Base-by-base conservation (phyloP, 2,329 filamentous ascomycete genomes). In the Cercospora sp. region DNA sequence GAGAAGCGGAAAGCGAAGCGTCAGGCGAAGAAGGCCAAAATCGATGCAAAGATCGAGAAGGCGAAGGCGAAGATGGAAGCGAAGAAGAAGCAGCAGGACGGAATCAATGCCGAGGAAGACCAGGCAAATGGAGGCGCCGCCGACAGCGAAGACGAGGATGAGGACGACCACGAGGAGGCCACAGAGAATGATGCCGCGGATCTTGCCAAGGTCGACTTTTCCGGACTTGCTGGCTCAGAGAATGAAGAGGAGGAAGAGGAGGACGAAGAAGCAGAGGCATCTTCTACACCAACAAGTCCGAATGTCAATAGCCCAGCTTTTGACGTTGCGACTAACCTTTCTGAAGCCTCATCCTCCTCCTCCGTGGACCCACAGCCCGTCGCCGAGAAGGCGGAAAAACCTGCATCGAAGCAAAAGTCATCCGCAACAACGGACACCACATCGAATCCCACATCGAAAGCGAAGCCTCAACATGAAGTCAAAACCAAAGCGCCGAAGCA, bases 1-100 rank as follows among this genome's bases (percentile, higher is more conserved):
- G 82, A 82, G 67, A 82, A 82, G 78, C 75, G 74, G 66, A 79
- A 77, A 73, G 77, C 78, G 73, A 82, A 83, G 73, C 77, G 77
- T 43, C 78, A 82, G 59, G 78, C 77, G 70, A 82, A 83, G 76
- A 83, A 83, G 72, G 82, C 83, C 72, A 83, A 82, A 71, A 74
- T 74, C 63, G 71, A 73, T 66, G 77, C 75, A 72, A 77, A 77
- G 73, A 81, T 73, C 61, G 77, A 74, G 28, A 81, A 81, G 78
- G 70, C 75, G 74, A 72, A 82, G 76, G 72, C 77, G 21, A 80
- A 79, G 72, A 58, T 34, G 18, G 62, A 65, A 3, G 53, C 53
- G 32, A 81, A 79, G 71, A 71, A 73, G 21, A 72, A 73, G 18
- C 79, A 79, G 63, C 72, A 77, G 64, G 70, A 74, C 13, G 40